A percentile compares a stretch with the other conserved stretches of the same genome.
phyloP scores from a whole-genome alignment of 2,329 filamentous ascomycete genomes.

The Aspergillus sp. region DNA sequence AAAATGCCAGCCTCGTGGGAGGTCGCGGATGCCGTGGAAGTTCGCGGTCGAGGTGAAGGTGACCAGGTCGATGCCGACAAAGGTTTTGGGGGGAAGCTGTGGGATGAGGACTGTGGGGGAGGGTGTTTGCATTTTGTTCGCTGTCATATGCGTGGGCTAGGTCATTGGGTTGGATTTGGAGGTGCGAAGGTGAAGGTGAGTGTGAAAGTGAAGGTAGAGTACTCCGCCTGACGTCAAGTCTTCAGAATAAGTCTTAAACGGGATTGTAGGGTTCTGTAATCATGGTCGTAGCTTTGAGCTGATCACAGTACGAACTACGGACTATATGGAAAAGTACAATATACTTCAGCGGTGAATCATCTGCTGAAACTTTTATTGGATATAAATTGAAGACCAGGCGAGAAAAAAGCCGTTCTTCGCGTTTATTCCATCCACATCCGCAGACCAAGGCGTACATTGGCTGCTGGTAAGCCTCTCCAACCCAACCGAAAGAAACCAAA shows the following conservation, averaged over 20 bases:
- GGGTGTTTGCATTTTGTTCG: background rate
- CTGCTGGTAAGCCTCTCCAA: background rate
- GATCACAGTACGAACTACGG: too few relatives aligned
- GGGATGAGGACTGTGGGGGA: conserved; percentile 37
- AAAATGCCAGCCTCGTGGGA: conserved; percentile 54
- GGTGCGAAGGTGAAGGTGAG: too few relatives aligned
- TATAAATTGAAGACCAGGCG: conserved; percentile 45
- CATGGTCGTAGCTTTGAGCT: too few relatives aligned
- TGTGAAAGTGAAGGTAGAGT: too few relatives aligned
- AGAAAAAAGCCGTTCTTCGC: conserved; percentile 44
- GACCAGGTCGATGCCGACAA: conserved; percentile 47
- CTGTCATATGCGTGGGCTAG: too few relatives aligned
- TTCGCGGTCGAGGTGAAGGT: conserved; percentile 55
- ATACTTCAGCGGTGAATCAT: background rate
- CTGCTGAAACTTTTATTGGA: conserved; percentile 16
- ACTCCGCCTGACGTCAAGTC: background rate
- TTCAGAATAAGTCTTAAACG: background rate
- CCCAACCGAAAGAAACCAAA: conserved; percentile 19
- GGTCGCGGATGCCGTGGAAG: conserved; percentile 53
- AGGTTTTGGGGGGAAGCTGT: conserved; percentile 38
- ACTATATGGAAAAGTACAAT: too few relatives aligned
- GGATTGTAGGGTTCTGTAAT: too few relatives aligned
- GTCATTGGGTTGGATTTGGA: too few relatives aligned
- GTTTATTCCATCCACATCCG: conserved; percentile 43
- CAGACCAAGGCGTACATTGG: conserved; percentile 17